These are phyloP conservation scores for Neurospora sp. DNA, from an alignment of 495 filamentous ascomycete species.

Conservation along the genomic window DNA sequence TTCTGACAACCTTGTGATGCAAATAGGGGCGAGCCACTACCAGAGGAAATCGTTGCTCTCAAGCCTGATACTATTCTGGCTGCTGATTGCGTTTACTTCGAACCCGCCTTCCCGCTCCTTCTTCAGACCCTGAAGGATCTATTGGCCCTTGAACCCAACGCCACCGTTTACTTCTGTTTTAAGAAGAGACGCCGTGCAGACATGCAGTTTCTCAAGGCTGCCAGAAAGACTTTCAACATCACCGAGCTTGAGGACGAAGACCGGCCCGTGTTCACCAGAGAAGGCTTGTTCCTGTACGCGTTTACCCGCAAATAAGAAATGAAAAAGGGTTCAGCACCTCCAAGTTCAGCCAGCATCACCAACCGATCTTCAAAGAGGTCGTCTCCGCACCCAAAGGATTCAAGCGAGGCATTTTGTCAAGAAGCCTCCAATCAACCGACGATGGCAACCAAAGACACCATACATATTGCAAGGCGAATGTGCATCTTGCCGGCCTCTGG, in stretches of 20 bases:
- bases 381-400: neutral
- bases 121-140: constrained; percentile 64
- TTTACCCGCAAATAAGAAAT: constrained; percentile 39
- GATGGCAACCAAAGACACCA: neutral
- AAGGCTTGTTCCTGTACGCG: constrained; percentile 55
- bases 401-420: neutral
- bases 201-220: constrained; percentile 58
- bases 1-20: constrained; percentile 12
- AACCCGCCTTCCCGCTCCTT: constrained; percentile 84
- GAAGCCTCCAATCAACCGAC: neutral
- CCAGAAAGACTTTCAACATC: constrained; percentile 53
- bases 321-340: neutral
- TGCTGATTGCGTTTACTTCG: constrained; percentile 95
- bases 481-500: neutral
- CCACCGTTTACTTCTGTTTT: constrained; percentile 87
- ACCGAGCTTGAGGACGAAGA: constrained; percentile 56
- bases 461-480: neutral
- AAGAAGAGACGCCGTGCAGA: constrained; percentile 78
- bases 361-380: neutral
- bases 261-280: constrained; percentile 45
- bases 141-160: constrained; percentile 39
- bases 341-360: neutral
- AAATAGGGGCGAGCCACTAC: constrained; percentile 46
- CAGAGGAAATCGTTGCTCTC: constrained; percentile 29
- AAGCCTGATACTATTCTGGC: constrained; percentile 76